These are phyloP conservation scores for Ophiostoma perfectum DNA, from an alignment of 2,329 filamentous ascomycete genomes.

Conservation along the genomic window DNA sequence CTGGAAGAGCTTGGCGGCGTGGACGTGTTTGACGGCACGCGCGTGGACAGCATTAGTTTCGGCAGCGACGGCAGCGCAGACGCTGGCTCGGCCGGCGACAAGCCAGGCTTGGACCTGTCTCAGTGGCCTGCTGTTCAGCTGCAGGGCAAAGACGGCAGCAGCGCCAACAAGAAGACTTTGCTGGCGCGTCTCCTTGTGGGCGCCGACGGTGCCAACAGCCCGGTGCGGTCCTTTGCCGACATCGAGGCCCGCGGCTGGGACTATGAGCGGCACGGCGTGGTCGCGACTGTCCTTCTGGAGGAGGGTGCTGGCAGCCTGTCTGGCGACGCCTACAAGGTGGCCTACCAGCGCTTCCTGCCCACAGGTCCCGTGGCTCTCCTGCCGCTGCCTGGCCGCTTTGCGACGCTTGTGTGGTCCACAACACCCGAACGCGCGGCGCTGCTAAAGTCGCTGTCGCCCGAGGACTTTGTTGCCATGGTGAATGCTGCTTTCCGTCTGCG, in stretches of 20 bases:
- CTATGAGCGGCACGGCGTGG: slow-evolving; percentile 83
- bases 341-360: slow-evolving; percentile 92
- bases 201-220: slow-evolving; percentile 91
- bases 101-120: slow-evolving; percentile 64
- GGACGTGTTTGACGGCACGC: slow-evolving; percentile 68
- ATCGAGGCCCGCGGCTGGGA: slow-evolving; percentile 89
- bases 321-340: slow-evolving; percentile 58
- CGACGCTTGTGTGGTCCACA: slow-evolving; percentile 92
- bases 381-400: slow-evolving; percentile 74
- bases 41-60: slow-evolving; percentile 71
- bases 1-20: slow-evolving; percentile 65
- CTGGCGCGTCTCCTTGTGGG: slow-evolving; percentile 82
- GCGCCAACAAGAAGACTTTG: slow-evolving; percentile 43
- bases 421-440: slow-evolving; percentile 71
- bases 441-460: slow-evolving; percentile 66
- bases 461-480: slow-evolving; percentile 78
- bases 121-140: slow-evolving; percentile 83
- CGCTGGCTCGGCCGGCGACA: neutral
- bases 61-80: slow-evolving; percentile 43
- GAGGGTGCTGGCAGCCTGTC: slow-evolving; percentile 42
- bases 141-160: slow-evolving; percentile 33
- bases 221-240: slow-evolving; percentile 80
- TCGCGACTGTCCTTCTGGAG: slow-evolving; percentile 76
- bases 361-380: slow-evolving; percentile 88
- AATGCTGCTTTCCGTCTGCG: slow-evolving; percentile 87